Evolutionary conservation across 495 filamentous ascomycete genomes (phyloP).

Genomic region (Diplogelasinospora grovesii): DNA sequence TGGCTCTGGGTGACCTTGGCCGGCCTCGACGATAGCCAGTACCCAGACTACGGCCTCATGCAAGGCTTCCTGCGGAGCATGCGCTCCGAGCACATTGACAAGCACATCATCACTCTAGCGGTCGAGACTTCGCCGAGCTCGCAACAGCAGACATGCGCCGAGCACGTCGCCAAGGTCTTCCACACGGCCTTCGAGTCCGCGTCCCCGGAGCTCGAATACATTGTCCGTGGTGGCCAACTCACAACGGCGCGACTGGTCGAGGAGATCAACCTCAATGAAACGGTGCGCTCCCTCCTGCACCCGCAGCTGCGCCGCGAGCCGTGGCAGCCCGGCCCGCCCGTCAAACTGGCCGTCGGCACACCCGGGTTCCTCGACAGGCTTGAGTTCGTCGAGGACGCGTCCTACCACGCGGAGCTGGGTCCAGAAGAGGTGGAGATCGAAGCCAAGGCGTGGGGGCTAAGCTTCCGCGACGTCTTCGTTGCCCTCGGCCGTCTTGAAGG

Average conservation of each 20-base stretch:
- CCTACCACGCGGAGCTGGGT: constrained; percentile 13
- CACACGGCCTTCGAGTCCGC: constrained; percentile 9
- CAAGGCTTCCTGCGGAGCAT: constrained; percentile 25
- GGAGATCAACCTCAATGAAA: constrained; percentile 14
- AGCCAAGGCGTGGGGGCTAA: constrained; percentile 22
- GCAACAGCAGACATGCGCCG: background rate
- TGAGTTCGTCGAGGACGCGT: constrained; percentile 20
- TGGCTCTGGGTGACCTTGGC: constrained; percentile 26
- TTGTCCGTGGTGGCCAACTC: constrained; percentile 22
- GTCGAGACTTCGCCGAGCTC: constrained; percentile 15
- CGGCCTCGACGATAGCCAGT: constrained; percentile 1
- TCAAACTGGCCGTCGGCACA: constrained; percentile 18
- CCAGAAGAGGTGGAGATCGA: constrained; percentile 25
- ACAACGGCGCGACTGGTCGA: constrained; percentile 16
- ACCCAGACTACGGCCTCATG: constrained; percentile 17
- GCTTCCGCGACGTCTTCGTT: constrained; percentile 36
- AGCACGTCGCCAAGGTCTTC: constrained; percentile 15
- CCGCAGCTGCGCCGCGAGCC: constrained; percentile 16
- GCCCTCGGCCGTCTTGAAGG: constrained; percentile 32
- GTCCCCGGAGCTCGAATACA: constrained; percentile 20
- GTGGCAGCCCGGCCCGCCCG: constrained; percentile 15
- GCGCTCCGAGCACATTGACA: constrained; percentile 21
- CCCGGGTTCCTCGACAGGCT: constrained; percentile 19
- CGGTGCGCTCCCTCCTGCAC: constrained; percentile 11
- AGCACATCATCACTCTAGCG: constrained; percentile 20